phyloP scores from a whole-genome alignment of 2,329 filamentous ascomycete species.

The Ophiostoma ips region DNA sequence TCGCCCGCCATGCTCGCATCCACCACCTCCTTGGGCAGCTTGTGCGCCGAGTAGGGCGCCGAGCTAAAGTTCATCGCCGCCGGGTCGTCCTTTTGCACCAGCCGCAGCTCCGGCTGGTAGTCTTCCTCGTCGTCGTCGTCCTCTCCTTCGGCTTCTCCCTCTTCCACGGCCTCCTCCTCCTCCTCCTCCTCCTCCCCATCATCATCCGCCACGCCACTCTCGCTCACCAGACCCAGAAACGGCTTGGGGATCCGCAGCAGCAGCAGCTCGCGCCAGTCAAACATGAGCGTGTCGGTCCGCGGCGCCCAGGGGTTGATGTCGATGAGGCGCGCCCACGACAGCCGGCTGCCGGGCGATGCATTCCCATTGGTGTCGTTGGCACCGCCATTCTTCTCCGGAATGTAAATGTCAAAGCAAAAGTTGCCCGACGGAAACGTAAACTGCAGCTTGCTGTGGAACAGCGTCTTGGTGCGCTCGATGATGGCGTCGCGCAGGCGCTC shows the following conservation, averaged over 20 bases:
- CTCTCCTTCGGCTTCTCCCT: constrained; percentile 12
- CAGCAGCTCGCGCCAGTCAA: constrained; percentile 79
- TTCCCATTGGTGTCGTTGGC: constrained; percentile 20
- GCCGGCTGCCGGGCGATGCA: constrained; percentile 30
- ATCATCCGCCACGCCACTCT: constrained; percentile 15
- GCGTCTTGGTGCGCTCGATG: constrained; percentile 53
- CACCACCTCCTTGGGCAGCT: constrained; percentile 86
- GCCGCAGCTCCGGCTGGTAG: constrained; percentile 61
- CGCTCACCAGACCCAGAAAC: constrained; percentile 33
- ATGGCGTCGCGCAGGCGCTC: constrained; percentile 48
- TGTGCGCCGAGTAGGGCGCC: constrained; percentile 86
- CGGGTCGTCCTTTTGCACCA: constrained; percentile 73
- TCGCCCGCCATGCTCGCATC: constrained; percentile 53
- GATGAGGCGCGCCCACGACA: constrained; percentile 69
- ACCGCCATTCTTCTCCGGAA: constrained; percentile 47
- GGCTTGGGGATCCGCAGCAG: constrained; percentile 49
- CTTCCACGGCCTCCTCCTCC: constrained; percentile 16
- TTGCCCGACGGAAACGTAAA: constrained; percentile 69
- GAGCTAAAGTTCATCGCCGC: constrained; percentile 72
- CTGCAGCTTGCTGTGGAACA: constrained; percentile 62
- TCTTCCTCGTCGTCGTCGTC: constrained; percentile 40
- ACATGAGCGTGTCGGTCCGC: constrained; percentile 76
- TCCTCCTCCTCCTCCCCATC: constrained; percentile 21
- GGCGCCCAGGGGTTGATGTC: constrained; percentile 94
- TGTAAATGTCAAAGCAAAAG: constrained; percentile 86